Evolutionary conservation across 495 filamentous ascomycete genomes (phyloP), one percentile per base, ranked within the genome.

Genomic region (Hyaloscypha hepaticicola): DNA sequence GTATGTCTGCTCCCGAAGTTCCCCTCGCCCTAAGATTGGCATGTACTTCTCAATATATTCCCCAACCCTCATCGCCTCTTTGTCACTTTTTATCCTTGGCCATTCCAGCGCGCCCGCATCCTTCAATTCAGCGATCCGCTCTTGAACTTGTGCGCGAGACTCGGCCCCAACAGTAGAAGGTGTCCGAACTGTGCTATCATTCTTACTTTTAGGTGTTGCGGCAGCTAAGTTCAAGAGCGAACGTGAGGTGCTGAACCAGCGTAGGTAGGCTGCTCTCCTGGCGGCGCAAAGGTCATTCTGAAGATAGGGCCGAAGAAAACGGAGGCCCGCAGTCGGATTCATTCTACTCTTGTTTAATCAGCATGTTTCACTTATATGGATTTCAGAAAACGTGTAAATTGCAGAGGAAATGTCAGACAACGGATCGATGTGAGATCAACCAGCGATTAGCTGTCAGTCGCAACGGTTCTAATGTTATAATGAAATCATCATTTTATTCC

Each of bases 381-480:
- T 8, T 24, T 45, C 60, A 51, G 63, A 31, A 66, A 31, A 63
- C 11, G 49, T 25, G 64, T 62, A 51, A 22, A 14, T 34, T 55
- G 58, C 59, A 41, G 58, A 34, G 58, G 31, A 69, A 65, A 26
- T 67, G 33, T 76, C 67, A 77, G 70, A 72, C 67, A 82, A 78
- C 80, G 80, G 79, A 71, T 71, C 69, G 74, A 77, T 70, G 75
- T 75, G 75, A 80, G 81, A 86, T 88, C 87, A 89, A 76, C 73
- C 83, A 80, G 77, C 77, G 71, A 66, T 66, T 73, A 74, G 80
- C 83, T 83, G 85, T 95, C 91, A 93, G 87, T 90, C 90, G 93
- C 93, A 96, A 92, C 92, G 93, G 92, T 97, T 96, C 93, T 83
- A 77, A 77, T 72, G 76, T 79, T 72, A 71, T 74, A 73, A 69